These are phyloP conservation scores for Neurospora sp. DNA, from an alignment of 495 filamentous ascomycete genomes.

Conservation along the genomic window DNA sequence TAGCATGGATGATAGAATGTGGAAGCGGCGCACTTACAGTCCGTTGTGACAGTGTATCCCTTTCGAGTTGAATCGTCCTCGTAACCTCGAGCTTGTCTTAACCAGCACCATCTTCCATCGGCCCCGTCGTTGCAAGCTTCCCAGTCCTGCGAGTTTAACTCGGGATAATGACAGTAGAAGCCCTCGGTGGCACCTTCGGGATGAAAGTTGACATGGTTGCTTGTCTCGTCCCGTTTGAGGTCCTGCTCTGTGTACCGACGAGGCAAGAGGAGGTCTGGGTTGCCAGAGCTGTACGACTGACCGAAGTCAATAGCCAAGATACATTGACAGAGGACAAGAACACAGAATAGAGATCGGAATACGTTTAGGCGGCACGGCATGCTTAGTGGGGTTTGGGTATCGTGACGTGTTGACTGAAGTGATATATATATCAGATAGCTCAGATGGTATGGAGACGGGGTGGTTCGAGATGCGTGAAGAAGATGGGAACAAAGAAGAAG, in stretches of 20 bases:
- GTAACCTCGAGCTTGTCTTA: neutral
- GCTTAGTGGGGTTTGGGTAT: neutral
- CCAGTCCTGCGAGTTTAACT: neutral
- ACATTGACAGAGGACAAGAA: neutral
- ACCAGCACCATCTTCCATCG: constrained; percentile 1
- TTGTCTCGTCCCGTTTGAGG: neutral
- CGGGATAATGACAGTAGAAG: constrained; percentile 6
- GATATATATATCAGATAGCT: neutral
- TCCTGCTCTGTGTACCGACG: neutral
- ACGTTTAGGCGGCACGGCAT: neutral
- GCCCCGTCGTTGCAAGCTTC: constrained; percentile 1
- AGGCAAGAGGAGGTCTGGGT: neutral
- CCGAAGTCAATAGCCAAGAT: neutral
- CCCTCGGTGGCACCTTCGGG: constrained; percentile 2
- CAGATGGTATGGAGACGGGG: neutral
- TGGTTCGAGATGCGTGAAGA: neutral
- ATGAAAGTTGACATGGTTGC: neutral
- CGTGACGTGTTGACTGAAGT: neutral
- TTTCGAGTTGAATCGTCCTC: neutral
- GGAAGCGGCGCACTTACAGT: neutral
- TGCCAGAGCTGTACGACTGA: neutral
- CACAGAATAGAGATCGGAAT: neutral
- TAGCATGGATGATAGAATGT: neutral
- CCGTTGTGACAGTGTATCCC: neutral
- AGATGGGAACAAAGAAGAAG: neutral